Evolutionary conservation across 352 stramenopile species (phyloP), one percentile per base, ranked within the genome.

Genomic region (Phytophthora citricola): DNA sequence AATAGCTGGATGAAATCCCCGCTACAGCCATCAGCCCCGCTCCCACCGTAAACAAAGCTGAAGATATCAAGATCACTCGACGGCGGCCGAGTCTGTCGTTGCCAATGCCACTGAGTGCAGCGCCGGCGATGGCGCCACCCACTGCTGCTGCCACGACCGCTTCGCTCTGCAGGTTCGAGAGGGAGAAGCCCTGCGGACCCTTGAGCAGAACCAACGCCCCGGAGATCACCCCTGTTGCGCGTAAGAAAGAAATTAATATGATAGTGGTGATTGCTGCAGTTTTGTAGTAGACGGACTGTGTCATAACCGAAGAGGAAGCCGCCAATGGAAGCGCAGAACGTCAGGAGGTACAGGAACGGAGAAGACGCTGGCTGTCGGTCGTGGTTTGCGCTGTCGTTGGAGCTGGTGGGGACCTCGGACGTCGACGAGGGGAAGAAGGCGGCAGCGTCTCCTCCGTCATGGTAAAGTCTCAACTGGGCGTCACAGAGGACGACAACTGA

Each of bases 241-340:
- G 46, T n/a, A 27, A n/a, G 29, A 41, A 8, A 66, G 10, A 49
- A 20, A 39, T 7, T 5, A 8, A 55, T 29, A 60, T 26, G 22
- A 39, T n/a, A 57, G 26, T 51, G 29, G 26, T 51, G 29, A n/a
- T 2, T 34, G 50, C 5, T 29, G n/a, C 11, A 32, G 29, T 29
- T 38, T 46, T 45, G 24, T 24, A 39, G 22, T 80, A 87, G 48
- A 66, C 60, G 15, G 5, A 85, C 76, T 40, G 86, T 94, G 71
- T 94, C 86, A 73, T 94, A 94, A 47, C 83, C 86, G 55, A 94
- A 94, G 56, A 94, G 79, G 68, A 94, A 94, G 59, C 85, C 85
- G 38, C 85, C 83, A 62, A 92, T 84, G 17, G 85, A 88, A 9
- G 85, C 81, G 62, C 81, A 90, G 62, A 76, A 64, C 45, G 81